These are phyloP conservation scores for Plectranthus barbatus DNA, from an alignment of 257 asterid genomes.

Conservation along the genomic window DNA sequence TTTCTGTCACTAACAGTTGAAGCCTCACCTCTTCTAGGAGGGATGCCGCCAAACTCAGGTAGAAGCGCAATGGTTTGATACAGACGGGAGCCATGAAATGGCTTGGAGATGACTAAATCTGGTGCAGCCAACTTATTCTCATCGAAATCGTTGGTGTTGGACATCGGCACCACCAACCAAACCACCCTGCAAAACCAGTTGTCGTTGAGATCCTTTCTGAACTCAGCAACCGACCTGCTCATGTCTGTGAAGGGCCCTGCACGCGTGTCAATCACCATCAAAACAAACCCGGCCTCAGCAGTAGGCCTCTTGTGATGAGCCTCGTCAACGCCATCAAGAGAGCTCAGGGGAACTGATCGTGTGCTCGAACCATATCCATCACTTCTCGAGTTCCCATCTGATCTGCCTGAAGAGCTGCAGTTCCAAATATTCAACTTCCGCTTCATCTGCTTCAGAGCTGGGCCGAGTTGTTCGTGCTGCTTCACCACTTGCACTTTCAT, in stretches of 20 bases:
- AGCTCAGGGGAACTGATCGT: constrained; percentile 34
- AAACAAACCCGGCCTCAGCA: constrained; percentile 7
- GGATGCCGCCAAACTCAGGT: constrained; percentile 45
- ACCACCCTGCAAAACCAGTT: constrained; percentile 38
- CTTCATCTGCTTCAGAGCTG: constrained; percentile 33
- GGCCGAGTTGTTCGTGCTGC: constrained; percentile 37
- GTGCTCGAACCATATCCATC: constrained; percentile 23
- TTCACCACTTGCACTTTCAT: constrained; percentile 41
- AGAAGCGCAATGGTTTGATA: constrained; percentile 33
- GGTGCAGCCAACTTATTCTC: constrained; percentile 38
- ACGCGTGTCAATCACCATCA: constrained; percentile 44
- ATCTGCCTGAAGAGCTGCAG: too few relatives aligned
- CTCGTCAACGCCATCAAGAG: constrained; percentile 34
- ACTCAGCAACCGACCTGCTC: constrained; percentile 42
- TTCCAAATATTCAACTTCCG: constrained; percentile 10
- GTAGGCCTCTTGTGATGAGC: constrained; percentile 3
- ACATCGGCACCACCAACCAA: constrained; percentile 63
- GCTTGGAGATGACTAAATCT: constrained; percentile 48
- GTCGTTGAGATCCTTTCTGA: constrained; percentile 34
- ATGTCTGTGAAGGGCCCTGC: constrained; percentile 40
- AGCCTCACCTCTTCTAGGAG: constrained; percentile 8
- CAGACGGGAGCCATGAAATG: constrained; percentile 77
- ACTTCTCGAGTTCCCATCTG: constrained; percentile 19
- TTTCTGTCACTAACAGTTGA: neutral
- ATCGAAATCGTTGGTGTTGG: constrained; percentile 10